Evolutionary conservation across 2,329 filamentous ascomycete species (phyloP), one percentile per base, ranked within the genome.

Genomic region (Nemania bipapillata): DNA sequence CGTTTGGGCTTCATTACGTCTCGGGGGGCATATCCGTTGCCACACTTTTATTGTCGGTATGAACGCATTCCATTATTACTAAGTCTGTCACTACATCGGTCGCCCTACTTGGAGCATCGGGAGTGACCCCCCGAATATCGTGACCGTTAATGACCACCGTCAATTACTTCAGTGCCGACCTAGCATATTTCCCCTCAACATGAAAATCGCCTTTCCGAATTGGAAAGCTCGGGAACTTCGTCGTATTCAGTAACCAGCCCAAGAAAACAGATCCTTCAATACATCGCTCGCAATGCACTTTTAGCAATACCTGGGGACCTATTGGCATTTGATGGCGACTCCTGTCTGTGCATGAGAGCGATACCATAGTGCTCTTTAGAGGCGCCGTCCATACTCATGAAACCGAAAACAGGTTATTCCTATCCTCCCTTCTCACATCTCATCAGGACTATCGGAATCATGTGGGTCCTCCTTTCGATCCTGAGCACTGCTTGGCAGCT

Each of bases 371-470:
- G 9, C 60, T 52, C 12, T 37, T 20, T 50, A 32, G 7, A 55
- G 9, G 52, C 17, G n/a, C 32, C 22, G 20, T 53, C 12, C 24
- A 37, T 3, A 15, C 22, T 47, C 12, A 15, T 17, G 30, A 24
- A 50, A 42, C 47, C n/a, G 54, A 47, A 5, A 30, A n/a, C 32
- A 30, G 30, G n/a, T 45, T 24, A 11, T 47, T 30, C 17, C 17
- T 17, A 17, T 6, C n/a, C 17, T 40, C 32, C 30, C 35, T 7
- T 20, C 40, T 67, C 56, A 71, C 60, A 69, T 68, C 45, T 65
- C 67, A 57, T 71, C 69, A 22, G 63, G 53, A 47, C 66, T 70
- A 35, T 71, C 69, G 52, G 69, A 71, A 55, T 70, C 69, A 50
- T 70, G 58, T 20, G 56, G 28, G 11, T 24, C 53, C 32, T 65